Base-by-base conservation (phyloP, 192 early-diverging fungal genomes). In the Coemansia sp. region DNA sequence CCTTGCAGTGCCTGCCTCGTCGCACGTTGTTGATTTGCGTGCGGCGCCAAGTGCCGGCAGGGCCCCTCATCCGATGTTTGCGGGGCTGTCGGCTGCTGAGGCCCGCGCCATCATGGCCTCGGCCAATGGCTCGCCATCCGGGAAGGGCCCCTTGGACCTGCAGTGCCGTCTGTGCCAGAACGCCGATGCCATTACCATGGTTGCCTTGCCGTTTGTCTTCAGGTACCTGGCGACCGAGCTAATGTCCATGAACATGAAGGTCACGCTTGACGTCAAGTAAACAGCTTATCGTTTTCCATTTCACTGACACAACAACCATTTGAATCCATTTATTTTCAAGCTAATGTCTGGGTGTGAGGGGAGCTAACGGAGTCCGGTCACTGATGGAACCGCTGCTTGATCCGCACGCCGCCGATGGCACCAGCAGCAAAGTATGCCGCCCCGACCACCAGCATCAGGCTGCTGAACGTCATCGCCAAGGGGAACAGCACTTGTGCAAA, bases 141-240 rank as follows among this genome's bases (percentile, higher is more conserved):
- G 71, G 49, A 56, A 57, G 12, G 76, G 70, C 8, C 75, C 83
- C 1, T 51, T 82, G 48, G 79, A 76, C n/a, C 85, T 96, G 44
- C 78, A 84, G 59, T 99, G 97, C 80, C 65, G 89, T 39, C 82
- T 88, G 44, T 99, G 96, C 69, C 72, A 86, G 45, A 88, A 89
- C 45, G 72, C 88, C 1, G 82, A 90, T 61, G 87, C 86, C 51
- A 94, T 99, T 62, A 92, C 94, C 46, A 85, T 95, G 73, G 85
- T 99, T 16, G 92, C 96, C 7, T 81, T 99, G 57, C 97, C 97
- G 30, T 98, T 91, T 77, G 96, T 98, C 35, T 99, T 99, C 73
- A 87, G 93, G 77, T 98, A 99, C 77, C 84, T 99, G 73, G 89
- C 92, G 16, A 92, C 96, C 4, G 97, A 99, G 81, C 84, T 99